Evolutionary conservation across 2,329 filamentous ascomycete species (phyloP).

Genomic region (Epichloe bromicola): DNA sequence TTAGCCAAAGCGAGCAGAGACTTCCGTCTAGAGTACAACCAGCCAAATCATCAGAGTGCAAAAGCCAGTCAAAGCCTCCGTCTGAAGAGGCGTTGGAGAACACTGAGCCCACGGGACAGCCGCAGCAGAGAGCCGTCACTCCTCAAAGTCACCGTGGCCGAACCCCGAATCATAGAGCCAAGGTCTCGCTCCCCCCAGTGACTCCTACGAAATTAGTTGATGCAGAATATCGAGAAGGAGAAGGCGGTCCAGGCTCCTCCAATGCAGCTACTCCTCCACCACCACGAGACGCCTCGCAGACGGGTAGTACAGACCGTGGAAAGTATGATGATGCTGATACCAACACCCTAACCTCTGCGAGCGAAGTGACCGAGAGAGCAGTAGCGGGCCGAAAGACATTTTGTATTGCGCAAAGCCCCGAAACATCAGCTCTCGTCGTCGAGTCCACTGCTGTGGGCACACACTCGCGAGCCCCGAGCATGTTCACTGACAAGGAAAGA

Average conservation of each 20-base stretch:
- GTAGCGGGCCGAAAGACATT: not conserved
- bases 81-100: conserved; percentile 14
- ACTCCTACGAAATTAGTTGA: not conserved
- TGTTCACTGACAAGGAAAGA: conserved; percentile 19
- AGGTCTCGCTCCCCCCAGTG: conserved; percentile 10
- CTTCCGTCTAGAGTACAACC: not conserved
- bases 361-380: not conserved
- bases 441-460: not conserved
- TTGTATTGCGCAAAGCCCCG: not conserved
- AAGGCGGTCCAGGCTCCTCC: not conserved
- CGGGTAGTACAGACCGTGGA: not conserved
- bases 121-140: not conserved
- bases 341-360: not conserved
- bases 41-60: conserved; percentile 1
- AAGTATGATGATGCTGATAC: not conserved
- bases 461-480: conserved; percentile 9
- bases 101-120: not conserved
- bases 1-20: not conserved
- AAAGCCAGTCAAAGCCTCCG: conserved; percentile 17
- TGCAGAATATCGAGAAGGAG: not conserved
- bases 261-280: not conserved
- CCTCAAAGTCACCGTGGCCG: conserved; percentile 5
- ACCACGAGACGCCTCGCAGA: not conserved
- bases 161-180: conserved; percentile 7
- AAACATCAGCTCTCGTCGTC: not conserved